These are phyloP conservation scores for Candida vartiovaarae DNA, from an alignment of 805 yeast species.

Conservation along the genomic window DNA sequence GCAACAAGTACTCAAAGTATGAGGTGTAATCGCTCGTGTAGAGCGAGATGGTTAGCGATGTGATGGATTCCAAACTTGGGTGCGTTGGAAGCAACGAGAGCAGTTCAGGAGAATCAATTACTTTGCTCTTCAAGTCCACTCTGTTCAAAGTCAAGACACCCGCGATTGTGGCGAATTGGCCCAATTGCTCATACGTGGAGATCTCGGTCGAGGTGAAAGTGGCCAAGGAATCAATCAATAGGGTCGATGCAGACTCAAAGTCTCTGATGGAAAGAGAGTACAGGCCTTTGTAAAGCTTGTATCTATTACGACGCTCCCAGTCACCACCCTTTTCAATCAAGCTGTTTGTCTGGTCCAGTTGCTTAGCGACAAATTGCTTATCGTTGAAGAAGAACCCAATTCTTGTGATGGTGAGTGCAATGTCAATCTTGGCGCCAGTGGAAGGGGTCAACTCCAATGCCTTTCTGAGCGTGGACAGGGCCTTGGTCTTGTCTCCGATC, in stretches of 20 bases:
- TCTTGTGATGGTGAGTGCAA: constrained; percentile 73
- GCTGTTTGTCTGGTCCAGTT: constrained; percentile 62
- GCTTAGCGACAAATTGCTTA: constrained; percentile 57
- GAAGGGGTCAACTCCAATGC: constrained; percentile 77
- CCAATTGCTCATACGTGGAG: constrained; percentile 83
- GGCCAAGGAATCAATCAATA: constrained; percentile 85
- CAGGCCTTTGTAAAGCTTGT: constrained; percentile 85
- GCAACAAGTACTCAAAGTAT: constrained; percentile 69
- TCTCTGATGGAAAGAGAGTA: constrained; percentile 79
- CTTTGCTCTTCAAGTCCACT: constrained; percentile 72
- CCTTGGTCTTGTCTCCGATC: constrained; percentile 75
- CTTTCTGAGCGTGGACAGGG: constrained; percentile 57
- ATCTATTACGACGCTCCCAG: constrained; percentile 97
- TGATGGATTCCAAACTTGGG: constrained; percentile 68
- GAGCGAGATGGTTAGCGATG: constrained; percentile 75
- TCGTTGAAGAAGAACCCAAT: constrained; percentile 88
- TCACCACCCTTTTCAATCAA: constrained; percentile 96
- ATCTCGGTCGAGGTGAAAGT: constrained; percentile 93
- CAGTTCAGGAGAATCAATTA: constrained; percentile 92
- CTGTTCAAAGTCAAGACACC: constrained; percentile 81
- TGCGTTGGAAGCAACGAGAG: constrained; percentile 70
- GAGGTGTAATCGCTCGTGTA: constrained; percentile 83
- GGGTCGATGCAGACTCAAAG: constrained; percentile 76
- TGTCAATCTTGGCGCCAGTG: constrained; percentile 86
- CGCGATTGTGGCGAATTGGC: constrained; percentile 79